Percentiles rank a stretch among this genome's conserved stretches.
Conservation (phyloP, 2,329 filamentous ascomycete species). For the Coniochaeta sp. region DNA sequence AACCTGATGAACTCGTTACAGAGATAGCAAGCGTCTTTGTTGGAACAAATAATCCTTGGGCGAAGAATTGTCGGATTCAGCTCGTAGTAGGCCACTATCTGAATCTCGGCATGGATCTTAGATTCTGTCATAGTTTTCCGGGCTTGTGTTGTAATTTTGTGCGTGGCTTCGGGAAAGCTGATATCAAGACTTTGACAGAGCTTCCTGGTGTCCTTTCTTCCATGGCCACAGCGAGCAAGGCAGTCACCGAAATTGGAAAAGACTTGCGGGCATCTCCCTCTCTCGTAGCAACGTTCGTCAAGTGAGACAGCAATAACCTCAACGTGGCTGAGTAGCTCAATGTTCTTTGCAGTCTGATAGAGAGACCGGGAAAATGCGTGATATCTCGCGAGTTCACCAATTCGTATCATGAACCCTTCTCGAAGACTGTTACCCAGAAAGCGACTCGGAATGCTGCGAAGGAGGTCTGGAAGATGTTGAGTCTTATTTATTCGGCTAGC, state of each 20-base stretch:
- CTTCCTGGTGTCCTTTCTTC: not conserved
- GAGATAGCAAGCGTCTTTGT: slow-evolving; percentile 43
- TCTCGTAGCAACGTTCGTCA: slow-evolving; percentile 16
- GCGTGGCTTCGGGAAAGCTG: not conserved
- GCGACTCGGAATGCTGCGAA: not conserved
- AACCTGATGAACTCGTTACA: slow-evolving; percentile 38
- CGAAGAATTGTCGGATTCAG: slow-evolving; percentile 13
- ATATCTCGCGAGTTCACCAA: slow-evolving; percentile 29
- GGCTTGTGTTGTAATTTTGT: not conserved
- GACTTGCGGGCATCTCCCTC: not conserved
- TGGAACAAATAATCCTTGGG: slow-evolving; percentile 37
- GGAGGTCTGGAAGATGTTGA: not conserved
- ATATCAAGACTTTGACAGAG: not conserved
- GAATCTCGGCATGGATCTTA: slow-evolving; percentile 43
- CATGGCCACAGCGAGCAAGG: slow-evolving; percentile 3
- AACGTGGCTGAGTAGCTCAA: slow-evolving; percentile 18
- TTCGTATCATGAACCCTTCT: slow-evolving; percentile 5
- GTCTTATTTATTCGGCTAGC: not conserved
- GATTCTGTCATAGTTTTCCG: slow-evolving; percentile 11
- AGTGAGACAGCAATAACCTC: slow-evolving; percentile 20
- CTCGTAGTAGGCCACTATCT: slow-evolving; percentile 36
- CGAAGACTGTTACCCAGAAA: not conserved
- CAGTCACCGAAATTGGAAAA: slow-evolving; percentile 2
- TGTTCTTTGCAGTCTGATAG: slow-evolving; percentile 21
- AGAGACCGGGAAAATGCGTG: slow-evolving; percentile 24